These are phyloP conservation scores for Ananas comosus DNA, from an alignment of 176 grass and related monocot species.

Conservation along the genomic window DNA sequence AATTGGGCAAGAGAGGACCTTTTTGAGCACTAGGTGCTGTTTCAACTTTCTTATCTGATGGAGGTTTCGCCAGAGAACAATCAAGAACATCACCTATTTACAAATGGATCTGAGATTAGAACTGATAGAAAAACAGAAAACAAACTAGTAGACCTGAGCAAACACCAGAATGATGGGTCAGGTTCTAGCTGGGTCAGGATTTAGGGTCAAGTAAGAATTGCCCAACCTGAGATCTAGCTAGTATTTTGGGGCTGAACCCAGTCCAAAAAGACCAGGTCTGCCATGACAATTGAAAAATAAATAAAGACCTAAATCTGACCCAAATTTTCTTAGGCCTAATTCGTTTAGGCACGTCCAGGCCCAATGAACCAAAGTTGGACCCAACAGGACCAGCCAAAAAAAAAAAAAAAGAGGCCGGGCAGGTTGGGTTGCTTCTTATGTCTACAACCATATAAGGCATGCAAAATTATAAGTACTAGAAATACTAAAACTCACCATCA, in stretches of 20 bases:
- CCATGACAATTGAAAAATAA: too few species aligned
- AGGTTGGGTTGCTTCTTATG: too few species aligned
- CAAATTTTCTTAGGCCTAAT: too few species aligned
- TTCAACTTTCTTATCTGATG: conserved; percentile 59
- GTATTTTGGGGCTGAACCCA: too few species aligned
- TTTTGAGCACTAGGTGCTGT: conserved; percentile 35
- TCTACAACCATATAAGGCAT: background rate
- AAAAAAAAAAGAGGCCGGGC: too few species aligned
- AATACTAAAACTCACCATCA: conserved; percentile 37
- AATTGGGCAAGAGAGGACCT: conserved; percentile 36
- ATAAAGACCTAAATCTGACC: too few species aligned
- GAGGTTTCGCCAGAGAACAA: conserved; percentile 87
- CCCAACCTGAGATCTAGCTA: background rate
- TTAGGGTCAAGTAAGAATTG: background rate
- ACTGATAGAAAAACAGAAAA: background rate
- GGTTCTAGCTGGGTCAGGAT: background rate
- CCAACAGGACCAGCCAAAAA: too few species aligned
- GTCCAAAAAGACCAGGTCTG: too few species aligned
- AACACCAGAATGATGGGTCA: background rate
- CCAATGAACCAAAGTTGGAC: too few species aligned
- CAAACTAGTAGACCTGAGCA: background rate
- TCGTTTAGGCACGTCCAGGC: too few species aligned
- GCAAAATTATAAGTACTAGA: conserved; percentile 2
- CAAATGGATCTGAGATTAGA: background rate
- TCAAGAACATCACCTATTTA: conserved; percentile 59